A percentile compares a stretch with the other conserved stretches of the same genome.
Conservation (phyloP, 768 basidiomycete species). For the Exidia glandulosa region DNA sequence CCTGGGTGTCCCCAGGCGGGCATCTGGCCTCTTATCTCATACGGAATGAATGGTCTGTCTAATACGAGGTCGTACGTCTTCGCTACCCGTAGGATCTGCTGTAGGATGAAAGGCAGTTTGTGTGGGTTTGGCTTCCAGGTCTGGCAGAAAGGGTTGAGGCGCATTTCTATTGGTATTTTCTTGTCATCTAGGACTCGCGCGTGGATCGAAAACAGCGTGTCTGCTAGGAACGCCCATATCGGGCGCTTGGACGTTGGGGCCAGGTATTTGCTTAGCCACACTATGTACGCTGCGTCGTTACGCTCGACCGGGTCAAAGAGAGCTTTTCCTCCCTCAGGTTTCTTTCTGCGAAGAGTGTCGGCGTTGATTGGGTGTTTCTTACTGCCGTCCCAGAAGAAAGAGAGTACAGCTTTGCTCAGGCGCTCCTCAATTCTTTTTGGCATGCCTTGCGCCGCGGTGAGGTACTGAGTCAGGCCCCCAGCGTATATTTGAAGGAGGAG, state of each 20-base stretch:
- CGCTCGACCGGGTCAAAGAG: background rate
- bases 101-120: background rate
- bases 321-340: background rate
- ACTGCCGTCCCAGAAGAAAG: background rate
- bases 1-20: too few species aligned
- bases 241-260: background rate
- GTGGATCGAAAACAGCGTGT: background rate
- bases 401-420: background rate
- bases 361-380: background rate
- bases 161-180: background rate
- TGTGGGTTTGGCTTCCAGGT: background rate
- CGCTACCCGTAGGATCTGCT: background rate
- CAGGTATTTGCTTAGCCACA: background rate
- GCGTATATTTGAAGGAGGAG: background rate
- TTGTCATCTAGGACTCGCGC: background rate
- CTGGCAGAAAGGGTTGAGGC: background rate
- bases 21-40: too few species aligned
- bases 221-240: background rate
- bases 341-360: background rate
- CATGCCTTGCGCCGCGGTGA: background rate
- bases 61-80: background rate
- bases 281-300: background rate
- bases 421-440: background rate
- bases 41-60: background rate
- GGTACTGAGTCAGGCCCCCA: background rate